Conservation (phyloP, 345 rosid genomes). For the Aegle marmelos region DNA sequence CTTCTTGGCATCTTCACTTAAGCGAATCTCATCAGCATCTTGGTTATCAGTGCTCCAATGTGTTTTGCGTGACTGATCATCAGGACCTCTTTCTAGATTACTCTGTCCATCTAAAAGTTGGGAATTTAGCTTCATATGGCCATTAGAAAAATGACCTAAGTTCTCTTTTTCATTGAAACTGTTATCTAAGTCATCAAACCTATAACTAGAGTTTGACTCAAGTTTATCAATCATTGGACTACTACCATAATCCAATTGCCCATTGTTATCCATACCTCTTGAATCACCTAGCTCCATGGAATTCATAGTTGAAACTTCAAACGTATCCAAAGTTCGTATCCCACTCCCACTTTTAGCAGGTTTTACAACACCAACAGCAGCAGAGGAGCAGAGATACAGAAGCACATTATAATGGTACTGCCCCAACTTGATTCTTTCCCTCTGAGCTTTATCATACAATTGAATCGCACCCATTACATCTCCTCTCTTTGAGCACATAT, state of each 20-base stretch:
- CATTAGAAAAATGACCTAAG: constrained; percentile 13
- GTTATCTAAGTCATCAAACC: constrained; percentile 15
- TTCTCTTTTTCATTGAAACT: constrained; percentile 12
- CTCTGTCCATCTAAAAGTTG: constrained; percentile 9
- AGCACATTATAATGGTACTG: constrained; percentile 56
- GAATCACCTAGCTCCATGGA: constrained; percentile 5
- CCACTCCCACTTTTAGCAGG: constrained; percentile 63
- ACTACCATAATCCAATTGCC: background rate
- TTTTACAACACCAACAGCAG: constrained; percentile 56
- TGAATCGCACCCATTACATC: constrained; percentile 53
- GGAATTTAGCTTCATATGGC: constrained; percentile 11
- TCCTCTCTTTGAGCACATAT: constrained; percentile 61
- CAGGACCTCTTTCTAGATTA: background rate
- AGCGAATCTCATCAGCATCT: constrained; percentile 24
- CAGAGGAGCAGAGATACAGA: constrained; percentile 68
- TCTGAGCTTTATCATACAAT: constrained; percentile 46
- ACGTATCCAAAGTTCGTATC: constrained; percentile 24
- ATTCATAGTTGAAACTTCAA: constrained; percentile 15
- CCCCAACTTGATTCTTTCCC: constrained; percentile 36
- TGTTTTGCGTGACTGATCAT: background rate
- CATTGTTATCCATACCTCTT: background rate
- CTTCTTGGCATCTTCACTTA: constrained; percentile 48
- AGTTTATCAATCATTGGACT: constrained; percentile 6
- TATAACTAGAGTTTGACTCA: constrained; percentile 5
- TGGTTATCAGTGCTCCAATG: constrained; percentile 4